phyloP scores from a whole-genome alignment of 2,329 filamentous ascomycete species.

The Neodidymelliopsis sp. region DNA sequence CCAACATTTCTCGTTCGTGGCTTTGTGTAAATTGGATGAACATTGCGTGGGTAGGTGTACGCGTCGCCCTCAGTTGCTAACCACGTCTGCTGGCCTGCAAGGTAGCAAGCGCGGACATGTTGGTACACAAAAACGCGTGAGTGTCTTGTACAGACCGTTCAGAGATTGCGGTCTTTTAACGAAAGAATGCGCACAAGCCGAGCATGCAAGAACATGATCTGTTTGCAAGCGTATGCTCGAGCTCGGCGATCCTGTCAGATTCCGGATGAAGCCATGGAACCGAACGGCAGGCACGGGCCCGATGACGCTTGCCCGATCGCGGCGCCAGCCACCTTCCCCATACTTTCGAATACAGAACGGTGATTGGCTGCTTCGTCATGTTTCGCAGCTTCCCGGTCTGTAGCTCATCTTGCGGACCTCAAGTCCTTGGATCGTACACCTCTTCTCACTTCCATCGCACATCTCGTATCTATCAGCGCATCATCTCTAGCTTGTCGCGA shows the following conservation, averaged over 20 bases:
- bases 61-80: too few relatives aligned
- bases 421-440: conserved; percentile 25
- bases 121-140: too few relatives aligned
- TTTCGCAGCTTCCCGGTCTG: conserved; percentile 43
- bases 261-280: conserved; percentile 16
- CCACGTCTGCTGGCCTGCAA: too few relatives aligned
- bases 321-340: conserved; percentile 38
- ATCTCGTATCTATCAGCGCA: conserved; percentile 29
- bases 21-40: too few relatives aligned
- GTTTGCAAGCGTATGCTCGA: conserved; percentile 5
- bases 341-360: conserved; percentile 35
- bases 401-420: conserved; percentile 31
- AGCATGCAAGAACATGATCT: too few relatives aligned
- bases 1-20: too few relatives aligned
- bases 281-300: conserved; percentile 32
- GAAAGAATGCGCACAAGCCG: too few relatives aligned
- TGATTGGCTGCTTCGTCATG: conserved; percentile 34
- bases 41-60: too few relatives aligned
- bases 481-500: conserved; percentile 26
- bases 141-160: too few relatives aligned
- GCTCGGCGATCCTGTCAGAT: conserved; percentile 7
- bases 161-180: too few relatives aligned
- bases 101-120: too few relatives aligned
- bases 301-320: conserved; percentile 42
- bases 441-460: conserved; percentile 34